Conservation (phyloP, 2,329 filamentous ascomycete genomes). For the Monilinia polystroma region DNA sequence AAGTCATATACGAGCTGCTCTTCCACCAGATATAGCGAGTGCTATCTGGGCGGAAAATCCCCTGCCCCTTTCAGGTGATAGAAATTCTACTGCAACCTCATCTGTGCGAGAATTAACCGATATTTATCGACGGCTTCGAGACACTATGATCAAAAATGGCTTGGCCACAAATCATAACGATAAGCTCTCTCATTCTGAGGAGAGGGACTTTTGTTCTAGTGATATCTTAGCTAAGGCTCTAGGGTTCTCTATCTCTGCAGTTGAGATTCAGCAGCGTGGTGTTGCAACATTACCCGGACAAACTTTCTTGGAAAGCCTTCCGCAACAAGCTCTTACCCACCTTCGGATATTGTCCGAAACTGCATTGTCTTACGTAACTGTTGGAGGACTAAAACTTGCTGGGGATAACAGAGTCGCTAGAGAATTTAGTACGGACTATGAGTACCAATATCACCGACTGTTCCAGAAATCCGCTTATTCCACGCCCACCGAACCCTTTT, state of each 20-base stretch:
- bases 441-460: constrained; percentile 72
- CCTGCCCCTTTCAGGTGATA: constrained; percentile 42
- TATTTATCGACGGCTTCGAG: constrained; percentile 60
- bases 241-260: constrained; percentile 80
- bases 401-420: constrained; percentile 60
- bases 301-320: constrained; percentile 79
- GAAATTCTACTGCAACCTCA: constrained; percentile 44
- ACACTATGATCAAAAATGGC: constrained; percentile 57
- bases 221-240: constrained; percentile 66
- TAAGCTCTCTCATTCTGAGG: constrained; percentile 9
- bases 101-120: constrained; percentile 55
- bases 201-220: constrained; percentile 49
- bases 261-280: constrained; percentile 90
- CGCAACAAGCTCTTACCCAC: constrained; percentile 80
- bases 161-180: constrained; percentile 42
- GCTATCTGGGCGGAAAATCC: constrained; percentile 31
- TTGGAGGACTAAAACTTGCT: constrained; percentile 65
- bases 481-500: not conserved
- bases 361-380: constrained; percentile 76
- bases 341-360: constrained; percentile 87
- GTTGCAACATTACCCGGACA: constrained; percentile 69
- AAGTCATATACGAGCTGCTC: constrained; percentile 24
- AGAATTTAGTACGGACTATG: constrained; percentile 67
- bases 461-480: constrained; percentile 47
- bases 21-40: constrained; percentile 37